phyloP scores from a whole-genome alignment of 2,329 filamentous ascomycete species.

The Phaeomoniella chlamydospora region DNA sequence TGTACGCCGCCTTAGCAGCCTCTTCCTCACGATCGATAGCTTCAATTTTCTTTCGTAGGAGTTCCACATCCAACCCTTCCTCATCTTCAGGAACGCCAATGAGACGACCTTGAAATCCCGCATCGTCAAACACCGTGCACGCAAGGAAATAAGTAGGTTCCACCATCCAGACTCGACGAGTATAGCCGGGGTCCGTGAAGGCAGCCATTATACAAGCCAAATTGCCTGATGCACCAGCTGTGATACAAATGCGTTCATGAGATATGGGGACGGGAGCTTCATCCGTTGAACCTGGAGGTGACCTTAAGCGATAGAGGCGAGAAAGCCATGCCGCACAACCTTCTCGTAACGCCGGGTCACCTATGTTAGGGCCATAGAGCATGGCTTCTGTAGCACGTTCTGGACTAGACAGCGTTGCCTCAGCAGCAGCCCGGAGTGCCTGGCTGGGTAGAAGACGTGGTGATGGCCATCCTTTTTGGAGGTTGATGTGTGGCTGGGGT shows the following conservation, averaged over 20 bases:
- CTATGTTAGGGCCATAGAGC: constrained; percentile 64
- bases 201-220: constrained; percentile 54
- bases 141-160: constrained; percentile 61
- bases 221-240: constrained; percentile 61
- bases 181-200: constrained; percentile 57
- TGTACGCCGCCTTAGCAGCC: constrained; percentile 26
- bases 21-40: constrained; percentile 22
- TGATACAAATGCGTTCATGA: constrained; percentile 50
- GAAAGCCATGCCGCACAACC: constrained; percentile 57
- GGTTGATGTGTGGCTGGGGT: too few relatives aligned
- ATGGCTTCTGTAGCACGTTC: constrained; percentile 29
- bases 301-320: constrained; percentile 36
- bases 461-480: constrained; percentile 30
- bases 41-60: constrained; percentile 21
- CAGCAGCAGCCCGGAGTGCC: constrained; percentile 29
- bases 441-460: constrained; percentile 48
- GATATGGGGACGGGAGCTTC: constrained; percentile 18
- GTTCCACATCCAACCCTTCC: constrained; percentile 52
- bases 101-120: constrained; percentile 48
- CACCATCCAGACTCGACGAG: constrained; percentile 55
- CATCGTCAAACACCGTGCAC: constrained; percentile 59
- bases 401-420: not conserved
- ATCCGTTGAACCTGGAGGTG: constrained; percentile 29
- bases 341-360: constrained; percentile 51
- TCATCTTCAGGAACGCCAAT: constrained; percentile 55